Base-by-base conservation (phyloP, 2,329 filamentous ascomycete species). In the Nigrograna mackinnonii region DNA sequence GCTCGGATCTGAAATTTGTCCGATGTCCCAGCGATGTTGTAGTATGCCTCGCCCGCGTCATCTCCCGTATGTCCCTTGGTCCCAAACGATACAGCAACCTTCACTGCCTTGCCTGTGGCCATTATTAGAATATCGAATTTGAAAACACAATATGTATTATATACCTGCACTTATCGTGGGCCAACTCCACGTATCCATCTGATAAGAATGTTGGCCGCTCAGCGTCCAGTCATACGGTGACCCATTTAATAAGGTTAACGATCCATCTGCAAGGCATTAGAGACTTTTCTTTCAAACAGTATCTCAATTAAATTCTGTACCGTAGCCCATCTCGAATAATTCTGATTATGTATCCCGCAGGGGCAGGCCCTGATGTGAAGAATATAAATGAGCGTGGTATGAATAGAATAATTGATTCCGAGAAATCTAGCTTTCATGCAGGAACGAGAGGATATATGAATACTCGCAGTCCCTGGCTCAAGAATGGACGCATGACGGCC, bases 121-220 rank as follows among this genome's bases (percentile, higher is more conserved):
- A n/a, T n/a, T n/a, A 13, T 61, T 62, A 58, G 17, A 2, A 16
- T 11, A 16, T 9, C 0, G 37, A 4, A 34, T 9, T 34, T 35
- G 41, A 16, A 16, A 22, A 37, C 14, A 9, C 31, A 16, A 33
- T 9, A 16, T 7, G 14, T 48, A n/a, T n/a, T n/a, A n/a, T n/a
- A n/a, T n/a, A 58, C 59, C 58, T 38, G 65, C 54, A 19, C 35
- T 52, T 14, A 68, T 45, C 1, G 60, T 62, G 2, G 64, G 62
- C 61, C 65, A 70, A 26, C 47, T 58, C 66, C 68, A 70, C 2
- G 55, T 51, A 31, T 62, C 59, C 67, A 72, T 70, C 39, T 71
- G 65, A 45, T 70, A 69, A 2, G 62, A 60, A 22, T 57, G 52
- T 24, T 60, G 55, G 18, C 53, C 44, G 22, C 41, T 57, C 36